Percentiles rank a stretch among this genome's conserved stretches.
These are phyloP conservation scores for Phaseolus coccineus DNA, from an alignment of 331 rosid species.

Conservation along the genomic window DNA sequence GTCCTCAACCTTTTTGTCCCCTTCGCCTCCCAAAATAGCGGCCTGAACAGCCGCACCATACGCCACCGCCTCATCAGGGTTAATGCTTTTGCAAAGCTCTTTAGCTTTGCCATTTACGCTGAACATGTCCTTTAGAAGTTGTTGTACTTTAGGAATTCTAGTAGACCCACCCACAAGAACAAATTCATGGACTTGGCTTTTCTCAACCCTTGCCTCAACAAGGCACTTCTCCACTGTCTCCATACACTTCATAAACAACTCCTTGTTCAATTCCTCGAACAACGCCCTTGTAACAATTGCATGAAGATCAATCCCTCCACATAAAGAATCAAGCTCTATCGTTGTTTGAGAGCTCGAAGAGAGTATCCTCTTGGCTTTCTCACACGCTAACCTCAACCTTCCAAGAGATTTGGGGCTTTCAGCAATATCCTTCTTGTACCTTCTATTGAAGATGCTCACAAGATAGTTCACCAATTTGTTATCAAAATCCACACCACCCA, in stretches of 20 bases:
- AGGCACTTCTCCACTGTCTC: constrained; percentile 41
- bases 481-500: constrained; percentile 47
- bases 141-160: constrained; percentile 46
- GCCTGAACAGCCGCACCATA: constrained; percentile 48
- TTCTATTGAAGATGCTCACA: constrained; percentile 16
- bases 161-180: constrained; percentile 51
- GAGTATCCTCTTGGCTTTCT: constrained; percentile 47
- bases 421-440: constrained; percentile 28
- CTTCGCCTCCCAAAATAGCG: constrained; percentile 40
- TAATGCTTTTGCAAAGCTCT: constrained; percentile 47
- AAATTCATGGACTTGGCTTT: constrained; percentile 39
- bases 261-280: constrained; percentile 45
- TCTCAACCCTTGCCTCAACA: constrained; percentile 35
- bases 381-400: constrained; percentile 43
- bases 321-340: constrained; percentile 43
- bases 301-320: constrained; percentile 42
- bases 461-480: constrained; percentile 40
- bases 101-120: constrained; percentile 13
- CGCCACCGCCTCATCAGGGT: constrained; percentile 45
- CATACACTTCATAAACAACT: constrained; percentile 43
- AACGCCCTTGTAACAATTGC: constrained; percentile 29
- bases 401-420: constrained; percentile 36
- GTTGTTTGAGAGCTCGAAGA: constrained; percentile 37
- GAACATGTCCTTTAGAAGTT: constrained; percentile 42
- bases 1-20: constrained; percentile 37